phyloP scores from a whole-genome alignment of 495 filamentous ascomycete species.

The Penicillium steckii region DNA sequence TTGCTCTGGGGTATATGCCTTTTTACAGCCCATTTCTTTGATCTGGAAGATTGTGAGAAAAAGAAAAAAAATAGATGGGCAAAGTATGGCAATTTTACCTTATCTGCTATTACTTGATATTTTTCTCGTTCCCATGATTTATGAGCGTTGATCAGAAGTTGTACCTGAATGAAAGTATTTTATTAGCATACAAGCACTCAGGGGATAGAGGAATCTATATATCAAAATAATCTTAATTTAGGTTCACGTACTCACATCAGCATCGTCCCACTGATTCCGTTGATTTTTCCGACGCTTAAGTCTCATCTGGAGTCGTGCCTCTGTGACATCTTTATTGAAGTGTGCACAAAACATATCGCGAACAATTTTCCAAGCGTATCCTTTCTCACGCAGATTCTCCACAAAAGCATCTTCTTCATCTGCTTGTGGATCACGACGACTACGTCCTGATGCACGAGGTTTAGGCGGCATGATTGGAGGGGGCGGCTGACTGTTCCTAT shows the following conservation, averaged over 20 bases:
- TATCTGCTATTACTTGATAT: constrained; percentile 48
- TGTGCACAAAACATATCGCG: constrained; percentile 60
- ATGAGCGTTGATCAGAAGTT: constrained; percentile 45
- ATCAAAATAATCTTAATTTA: too few relatives aligned
- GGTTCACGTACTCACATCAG: constrained; percentile 58
- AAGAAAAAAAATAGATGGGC: background rate
- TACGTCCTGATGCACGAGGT: constrained; percentile 40
- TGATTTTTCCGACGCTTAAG: constrained; percentile 65
- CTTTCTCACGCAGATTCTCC: constrained; percentile 64
- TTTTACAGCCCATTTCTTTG: constrained; percentile 36
- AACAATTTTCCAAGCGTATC: constrained; percentile 68
- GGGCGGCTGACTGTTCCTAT: constrained; percentile 25
- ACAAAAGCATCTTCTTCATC: constrained; percentile 70
- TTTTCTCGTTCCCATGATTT: constrained; percentile 52
- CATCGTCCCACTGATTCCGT: constrained; percentile 60
- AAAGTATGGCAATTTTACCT: constrained; percentile 31
- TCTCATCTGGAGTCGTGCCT: constrained; percentile 73
- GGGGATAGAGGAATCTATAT: too few relatives aligned
- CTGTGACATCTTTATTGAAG: constrained; percentile 62
- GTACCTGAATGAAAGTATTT: constrained; percentile 29
- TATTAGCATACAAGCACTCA: constrained; percentile 16
- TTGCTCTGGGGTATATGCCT: constrained; percentile 34
- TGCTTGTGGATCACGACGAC: constrained; percentile 45
- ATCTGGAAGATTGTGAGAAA: constrained; percentile 23
- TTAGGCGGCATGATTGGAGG: constrained; percentile 26